These are phyloP conservation scores for Candida sanyaensis DNA, from an alignment of 1,139 yeast species.

Conservation along the genomic window DNA sequence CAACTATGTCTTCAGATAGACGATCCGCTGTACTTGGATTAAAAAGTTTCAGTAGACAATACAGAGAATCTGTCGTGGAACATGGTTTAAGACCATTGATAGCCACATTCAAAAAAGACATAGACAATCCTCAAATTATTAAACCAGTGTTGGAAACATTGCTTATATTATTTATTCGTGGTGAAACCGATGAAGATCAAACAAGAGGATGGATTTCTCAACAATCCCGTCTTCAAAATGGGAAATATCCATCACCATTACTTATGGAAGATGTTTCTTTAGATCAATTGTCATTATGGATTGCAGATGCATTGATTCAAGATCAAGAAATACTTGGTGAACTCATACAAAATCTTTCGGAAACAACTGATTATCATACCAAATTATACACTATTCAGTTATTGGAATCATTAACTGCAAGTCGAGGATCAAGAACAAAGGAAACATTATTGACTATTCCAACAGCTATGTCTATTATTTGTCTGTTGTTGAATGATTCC, in stretches of 20 bases:
- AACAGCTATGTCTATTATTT: conserved; percentile 76
- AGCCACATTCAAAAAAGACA: conserved; percentile 64
- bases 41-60: conserved; percentile 87
- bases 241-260: conserved; percentile 82
- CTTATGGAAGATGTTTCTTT: conserved; percentile 57
- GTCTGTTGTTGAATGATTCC: conserved; percentile 64
- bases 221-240: conserved; percentile 76
- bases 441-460: conserved; percentile 75
- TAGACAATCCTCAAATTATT: conserved; percentile 68
- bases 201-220: conserved; percentile 73
- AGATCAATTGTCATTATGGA: conserved; percentile 92
- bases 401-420: conserved; percentile 78
- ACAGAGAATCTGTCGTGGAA: conserved; percentile 88
- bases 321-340: conserved; percentile 57
- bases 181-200: conserved; percentile 56
- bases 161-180: conserved; percentile 74
- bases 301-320: conserved; percentile 90
- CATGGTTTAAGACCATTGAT: conserved; percentile 81
- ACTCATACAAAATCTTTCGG: conserved; percentile 56
- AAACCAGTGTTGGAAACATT: conserved; percentile 86
- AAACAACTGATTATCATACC: conserved; percentile 67
- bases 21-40: conserved; percentile 89
- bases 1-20: conserved; percentile 81
- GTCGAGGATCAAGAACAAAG: conserved; percentile 74
- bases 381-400: conserved; percentile 81